A percentile compares a stretch with the other conserved stretches of the same genome.
phyloP scores from a whole-genome alignment of 306 rosid species.

The Prunus mira region DNA sequence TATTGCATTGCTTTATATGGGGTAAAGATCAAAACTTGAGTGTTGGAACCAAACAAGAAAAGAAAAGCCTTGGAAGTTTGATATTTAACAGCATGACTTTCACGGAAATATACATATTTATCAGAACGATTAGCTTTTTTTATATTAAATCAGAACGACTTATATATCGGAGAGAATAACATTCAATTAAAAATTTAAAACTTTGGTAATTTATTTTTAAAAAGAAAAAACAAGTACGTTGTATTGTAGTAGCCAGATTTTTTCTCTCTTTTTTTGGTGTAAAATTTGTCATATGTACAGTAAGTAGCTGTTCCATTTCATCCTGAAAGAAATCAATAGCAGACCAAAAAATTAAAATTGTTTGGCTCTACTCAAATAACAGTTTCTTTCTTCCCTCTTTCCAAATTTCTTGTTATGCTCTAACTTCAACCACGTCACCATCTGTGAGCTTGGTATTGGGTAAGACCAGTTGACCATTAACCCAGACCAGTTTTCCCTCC shows the following conservation, averaged over 20 bases:
- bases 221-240: too few species aligned
- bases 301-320: not conserved
- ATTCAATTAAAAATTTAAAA: too few species aligned
- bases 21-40: too few species aligned
- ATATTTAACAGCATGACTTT: too few species aligned
- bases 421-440: slow-evolving; percentile 93
- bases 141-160: too few species aligned
- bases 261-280: not conserved
- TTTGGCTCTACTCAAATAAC: not conserved
- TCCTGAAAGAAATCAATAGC: not conserved
- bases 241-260: not conserved
- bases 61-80: too few species aligned
- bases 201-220: too few species aligned
- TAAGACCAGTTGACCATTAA: slow-evolving; percentile 72
- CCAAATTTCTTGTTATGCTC: slow-evolving; percentile 48
- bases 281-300: not conserved
- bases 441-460: slow-evolving; percentile 83
- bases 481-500: slow-evolving; percentile 79
- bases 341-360: not conserved
- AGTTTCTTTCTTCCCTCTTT: not conserved
- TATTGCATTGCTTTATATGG: too few species aligned
- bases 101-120: too few species aligned
- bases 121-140: too few species aligned
- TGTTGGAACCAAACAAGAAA: too few species aligned
- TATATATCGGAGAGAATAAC: too few species aligned